Percentiles rank a stretch among this genome's conserved stretches.
phyloP scores from a whole-genome alignment of 345 rosid genomes.

The Brassica rapa region DNA sequence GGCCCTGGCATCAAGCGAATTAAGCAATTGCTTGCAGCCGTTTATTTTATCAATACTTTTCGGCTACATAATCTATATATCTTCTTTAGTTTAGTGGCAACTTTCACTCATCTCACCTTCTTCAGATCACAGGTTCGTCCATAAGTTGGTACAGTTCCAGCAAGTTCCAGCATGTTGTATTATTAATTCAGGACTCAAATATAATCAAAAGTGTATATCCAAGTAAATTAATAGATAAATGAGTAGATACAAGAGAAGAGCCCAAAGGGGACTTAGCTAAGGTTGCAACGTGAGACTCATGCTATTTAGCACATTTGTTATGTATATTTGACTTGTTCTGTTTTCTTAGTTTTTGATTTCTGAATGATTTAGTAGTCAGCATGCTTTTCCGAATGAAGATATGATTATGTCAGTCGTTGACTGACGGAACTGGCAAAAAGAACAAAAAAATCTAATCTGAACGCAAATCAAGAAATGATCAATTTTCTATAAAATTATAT shows the following conservation, averaged over 20 bases:
- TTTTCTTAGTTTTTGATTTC: neutral
- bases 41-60: too few relatives aligned
- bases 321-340: neutral
- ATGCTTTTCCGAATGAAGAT: neutral
- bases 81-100: too few relatives aligned
- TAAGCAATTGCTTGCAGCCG: too few relatives aligned
- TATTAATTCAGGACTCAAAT: neutral
- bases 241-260: neutral
- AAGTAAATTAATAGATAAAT: neutral
- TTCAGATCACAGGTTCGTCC: too few relatives aligned
- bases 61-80: too few relatives aligned
- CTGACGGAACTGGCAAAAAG: neutral
- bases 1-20: too few relatives aligned
- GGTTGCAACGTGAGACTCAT: neutral
- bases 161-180: too few relatives aligned
- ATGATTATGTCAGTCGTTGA: conserved; percentile 24
- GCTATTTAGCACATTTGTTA: neutral
- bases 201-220: neutral
- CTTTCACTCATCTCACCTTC: too few relatives aligned
- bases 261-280: neutral
- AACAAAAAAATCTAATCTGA: conserved; percentile 2
- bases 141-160: too few relatives aligned
- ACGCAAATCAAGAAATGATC: conserved; percentile 12
- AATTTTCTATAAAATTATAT: neutral
- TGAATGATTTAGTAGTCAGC: neutral